These are phyloP conservation scores for Penicillium sp. DNA, from an alignment of 2,329 filamentous ascomycete species.

Conservation along the genomic window DNA sequence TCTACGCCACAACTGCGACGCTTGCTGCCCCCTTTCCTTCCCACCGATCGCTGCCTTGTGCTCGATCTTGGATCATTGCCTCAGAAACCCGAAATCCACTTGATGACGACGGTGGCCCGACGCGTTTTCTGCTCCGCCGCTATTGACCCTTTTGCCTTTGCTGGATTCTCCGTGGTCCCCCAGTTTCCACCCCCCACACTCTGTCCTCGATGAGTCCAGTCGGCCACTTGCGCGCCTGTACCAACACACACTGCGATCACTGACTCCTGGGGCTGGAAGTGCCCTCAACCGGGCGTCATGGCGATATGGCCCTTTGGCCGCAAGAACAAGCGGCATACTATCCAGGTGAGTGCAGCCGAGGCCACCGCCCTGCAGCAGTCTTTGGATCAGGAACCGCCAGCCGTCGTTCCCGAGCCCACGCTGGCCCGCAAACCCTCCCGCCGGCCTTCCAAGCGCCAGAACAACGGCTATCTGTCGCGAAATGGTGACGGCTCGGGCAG, in stretches of 20 bases:
- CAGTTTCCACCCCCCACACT: too few species aligned
- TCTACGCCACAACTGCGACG: constrained; percentile 4
- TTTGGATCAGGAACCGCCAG: constrained; percentile 30
- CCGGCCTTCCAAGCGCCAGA: constrained; percentile 36
- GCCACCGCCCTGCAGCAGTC: constrained; percentile 36
- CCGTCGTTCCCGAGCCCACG: constrained; percentile 25
- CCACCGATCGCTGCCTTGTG: constrained; percentile 7
- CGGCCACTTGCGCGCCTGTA: constrained; percentile 16
- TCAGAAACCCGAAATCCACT: constrained; percentile 11
- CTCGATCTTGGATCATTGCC: not conserved
- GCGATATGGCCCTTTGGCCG: constrained; percentile 80
- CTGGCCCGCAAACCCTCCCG: constrained; percentile 34
- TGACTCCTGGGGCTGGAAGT: constrained; percentile 20
- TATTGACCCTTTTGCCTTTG: not conserved
- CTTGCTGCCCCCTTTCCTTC: constrained; percentile 1
- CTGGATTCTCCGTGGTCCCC: not conserved
- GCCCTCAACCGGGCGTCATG: constrained; percentile 51
- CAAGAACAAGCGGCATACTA: constrained; percentile 65
- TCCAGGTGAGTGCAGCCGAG: constrained; percentile 55
- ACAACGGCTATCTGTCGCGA: constrained; percentile 30
- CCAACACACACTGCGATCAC: constrained; percentile 14
- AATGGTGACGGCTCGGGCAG: constrained; percentile 24
- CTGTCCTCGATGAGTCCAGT: constrained; percentile 29
- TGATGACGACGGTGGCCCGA: constrained; percentile 17
- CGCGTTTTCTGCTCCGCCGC: not conserved